Evolutionary conservation across 2,329 filamentous ascomycete genomes (phyloP).

Genomic region (Claviceps citrina): DNA sequence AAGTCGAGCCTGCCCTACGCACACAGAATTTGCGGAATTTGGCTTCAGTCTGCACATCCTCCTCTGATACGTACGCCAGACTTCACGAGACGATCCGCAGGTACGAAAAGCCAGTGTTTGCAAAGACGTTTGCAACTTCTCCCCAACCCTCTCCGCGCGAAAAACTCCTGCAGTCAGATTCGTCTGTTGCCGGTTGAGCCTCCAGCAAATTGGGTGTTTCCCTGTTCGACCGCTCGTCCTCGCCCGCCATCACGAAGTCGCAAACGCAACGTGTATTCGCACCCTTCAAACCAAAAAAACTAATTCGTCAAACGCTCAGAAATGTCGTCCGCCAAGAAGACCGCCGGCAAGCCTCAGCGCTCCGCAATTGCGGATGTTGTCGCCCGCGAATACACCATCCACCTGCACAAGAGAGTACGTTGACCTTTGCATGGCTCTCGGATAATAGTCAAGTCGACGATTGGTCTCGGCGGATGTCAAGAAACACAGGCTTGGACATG

Average conservation of each 20-base stretch:
- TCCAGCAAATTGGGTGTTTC: not conserved
- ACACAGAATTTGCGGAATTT: constrained; percentile 29
- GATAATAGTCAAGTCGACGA: constrained; percentile 1
- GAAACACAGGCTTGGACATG: constrained; percentile 4
- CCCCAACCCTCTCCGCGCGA: not conserved
- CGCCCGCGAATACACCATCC: constrained; percentile 99
- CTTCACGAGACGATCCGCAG: constrained; percentile 26
- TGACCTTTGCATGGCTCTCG: constrained; percentile 4
- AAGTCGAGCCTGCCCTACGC: constrained; percentile 26
- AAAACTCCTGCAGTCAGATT: not conserved
- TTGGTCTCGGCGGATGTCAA: not conserved
- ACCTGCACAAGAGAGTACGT: constrained; percentile 82
- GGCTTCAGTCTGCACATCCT: constrained; percentile 22
- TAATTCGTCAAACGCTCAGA: constrained; percentile 17
- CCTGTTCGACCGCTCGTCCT: not conserved
- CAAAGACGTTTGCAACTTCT: constrained; percentile 5
- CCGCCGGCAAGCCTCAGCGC: constrained; percentile 38
- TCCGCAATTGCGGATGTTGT: constrained; percentile 99
- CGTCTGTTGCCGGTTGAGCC: not conserved
- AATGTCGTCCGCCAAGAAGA: constrained; percentile 28
- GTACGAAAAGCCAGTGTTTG: constrained; percentile 21
- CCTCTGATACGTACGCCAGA: constrained; percentile 19
- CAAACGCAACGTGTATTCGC: constrained; percentile 1
- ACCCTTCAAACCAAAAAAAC: constrained; percentile 8
- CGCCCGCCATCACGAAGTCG: constrained; percentile 1